phyloP scores from a whole-genome alignment of 352 stramenopile genomes.

The Pythium sp. region DNA sequence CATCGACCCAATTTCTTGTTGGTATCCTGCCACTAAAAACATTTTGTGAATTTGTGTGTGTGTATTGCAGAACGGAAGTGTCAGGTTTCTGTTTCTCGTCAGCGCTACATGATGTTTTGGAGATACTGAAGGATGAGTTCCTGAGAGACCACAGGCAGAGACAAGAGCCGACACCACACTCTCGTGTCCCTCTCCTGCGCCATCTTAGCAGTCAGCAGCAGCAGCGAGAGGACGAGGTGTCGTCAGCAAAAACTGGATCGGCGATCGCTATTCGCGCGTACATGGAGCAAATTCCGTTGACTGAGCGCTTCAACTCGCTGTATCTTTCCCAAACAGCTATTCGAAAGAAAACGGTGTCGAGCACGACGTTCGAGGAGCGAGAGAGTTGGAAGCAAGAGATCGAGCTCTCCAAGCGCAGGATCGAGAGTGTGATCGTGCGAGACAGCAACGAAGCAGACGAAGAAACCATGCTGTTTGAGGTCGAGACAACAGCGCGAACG shows the following conservation, averaged over 20 bases:
- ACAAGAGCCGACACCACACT: not conserved
- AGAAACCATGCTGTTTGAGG: conserved; percentile 10
- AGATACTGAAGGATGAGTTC: conserved; percentile 37
- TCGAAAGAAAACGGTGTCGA: conserved; percentile 10
- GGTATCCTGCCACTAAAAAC: not conserved
- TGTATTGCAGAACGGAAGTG: conserved; percentile 38
- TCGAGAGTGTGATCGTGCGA: conserved; percentile 31
- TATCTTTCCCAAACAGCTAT: conserved; percentile 8
- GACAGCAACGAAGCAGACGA: conserved; percentile 1
- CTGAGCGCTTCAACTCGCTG: conserved; percentile 63
- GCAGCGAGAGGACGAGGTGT: conserved; percentile 7
- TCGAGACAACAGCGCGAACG: conserved; percentile 24
- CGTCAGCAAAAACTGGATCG: conserved; percentile 10
- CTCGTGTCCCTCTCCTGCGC: not conserved
- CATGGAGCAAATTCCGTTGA: conserved; percentile 38
- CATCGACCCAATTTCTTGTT: not conserved
- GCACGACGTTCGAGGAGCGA: conserved; percentile 20
- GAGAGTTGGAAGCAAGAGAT: conserved; percentile 47
- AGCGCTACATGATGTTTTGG: conserved; percentile 32
- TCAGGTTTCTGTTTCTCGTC: conserved; percentile 55
- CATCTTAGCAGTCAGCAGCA: not conserved
- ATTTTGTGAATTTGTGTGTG: not conserved
- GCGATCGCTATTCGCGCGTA: conserved; percentile 29
- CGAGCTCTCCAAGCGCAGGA: conserved; percentile 60
- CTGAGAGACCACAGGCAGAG: not conserved